Percentiles rank a stretch among this genome's conserved stretches.
Evolutionary conservation across 768 basidiomycete genomes (phyloP).

Genomic region (Mycena rosella): DNA sequence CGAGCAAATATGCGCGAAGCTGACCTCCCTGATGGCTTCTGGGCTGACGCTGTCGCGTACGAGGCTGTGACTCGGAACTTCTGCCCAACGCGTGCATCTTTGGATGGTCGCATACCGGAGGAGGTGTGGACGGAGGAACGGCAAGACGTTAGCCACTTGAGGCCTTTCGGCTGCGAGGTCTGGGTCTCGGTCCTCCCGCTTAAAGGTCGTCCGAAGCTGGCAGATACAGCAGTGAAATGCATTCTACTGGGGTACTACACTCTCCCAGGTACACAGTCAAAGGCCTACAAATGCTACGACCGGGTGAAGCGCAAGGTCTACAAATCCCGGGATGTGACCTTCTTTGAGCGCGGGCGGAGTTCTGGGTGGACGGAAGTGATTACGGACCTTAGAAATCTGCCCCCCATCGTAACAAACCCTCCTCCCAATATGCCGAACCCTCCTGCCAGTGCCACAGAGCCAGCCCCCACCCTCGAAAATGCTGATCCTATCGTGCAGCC

Average conservation of each 20-base stretch:
- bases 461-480: too few species aligned
- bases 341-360: too few species aligned
- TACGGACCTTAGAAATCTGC: too few species aligned
- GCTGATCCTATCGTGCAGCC: too few species aligned
- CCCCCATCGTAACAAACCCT: too few species aligned
- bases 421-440: too few species aligned
- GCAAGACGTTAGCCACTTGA: not conserved
- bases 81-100: not conserved
- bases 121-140: not conserved
- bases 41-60: not conserved
- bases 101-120: not conserved
- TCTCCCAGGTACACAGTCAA: too few species aligned
- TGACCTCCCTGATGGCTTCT: not conserved
- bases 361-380: too few species aligned
- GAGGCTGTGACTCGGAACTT: not conserved
- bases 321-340: too few species aligned
- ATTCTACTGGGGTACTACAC: not conserved
- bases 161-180: not conserved
- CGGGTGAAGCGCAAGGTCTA: too few species aligned
- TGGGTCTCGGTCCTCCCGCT: not conserved
- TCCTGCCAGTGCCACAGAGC: too few species aligned
- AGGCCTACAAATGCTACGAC: too few species aligned
- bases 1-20: not conserved
- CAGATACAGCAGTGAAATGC: not conserved
- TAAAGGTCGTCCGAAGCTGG: not conserved